Evolutionary conservation across 129 eudicot species (phyloP).

Genomic region (Heracleum sosnowskyi): DNA sequence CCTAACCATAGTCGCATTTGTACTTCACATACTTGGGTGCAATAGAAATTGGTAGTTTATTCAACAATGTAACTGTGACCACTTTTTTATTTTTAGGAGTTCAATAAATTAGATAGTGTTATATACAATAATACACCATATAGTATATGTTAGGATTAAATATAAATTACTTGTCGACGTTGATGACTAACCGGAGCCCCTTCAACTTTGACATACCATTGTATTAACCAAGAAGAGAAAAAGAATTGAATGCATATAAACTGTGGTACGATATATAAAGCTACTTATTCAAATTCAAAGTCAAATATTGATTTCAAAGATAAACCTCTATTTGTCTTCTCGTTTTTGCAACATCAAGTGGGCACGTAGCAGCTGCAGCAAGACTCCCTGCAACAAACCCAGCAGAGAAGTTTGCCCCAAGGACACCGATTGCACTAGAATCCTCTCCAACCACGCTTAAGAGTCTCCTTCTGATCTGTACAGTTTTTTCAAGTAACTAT

Average conservation of each 20-base stretch:
- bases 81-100: too few relatives aligned
- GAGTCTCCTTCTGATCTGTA: constrained; percentile 56
- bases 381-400: constrained; percentile 96
- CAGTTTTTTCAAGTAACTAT: background rate
- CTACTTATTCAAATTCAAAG: background rate
- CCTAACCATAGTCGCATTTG: too few relatives aligned
- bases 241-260: background rate
- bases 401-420: constrained; percentile 84
- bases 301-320: background rate
- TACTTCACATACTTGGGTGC: too few relatives aligned
- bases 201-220: background rate
- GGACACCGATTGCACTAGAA: constrained; percentile 51
- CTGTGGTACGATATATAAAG: background rate
- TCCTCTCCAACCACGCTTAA: constrained; percentile 59
- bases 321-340: constrained; percentile 93
- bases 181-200: background rate
- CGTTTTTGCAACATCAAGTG: constrained; percentile 98
- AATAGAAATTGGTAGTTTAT: too few relatives aligned
- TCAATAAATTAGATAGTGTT: too few relatives aligned
- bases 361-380: constrained; percentile 96
- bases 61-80: too few relatives aligned
- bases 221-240: background rate
- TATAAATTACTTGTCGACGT: background rate
- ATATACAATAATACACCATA: too few relatives aligned
- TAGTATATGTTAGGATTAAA: background rate